These are phyloP conservation scores for Acanthochlamys bracteata DNA, from an alignment of 106 monocot genomes.

Conservation along the genomic window DNA sequence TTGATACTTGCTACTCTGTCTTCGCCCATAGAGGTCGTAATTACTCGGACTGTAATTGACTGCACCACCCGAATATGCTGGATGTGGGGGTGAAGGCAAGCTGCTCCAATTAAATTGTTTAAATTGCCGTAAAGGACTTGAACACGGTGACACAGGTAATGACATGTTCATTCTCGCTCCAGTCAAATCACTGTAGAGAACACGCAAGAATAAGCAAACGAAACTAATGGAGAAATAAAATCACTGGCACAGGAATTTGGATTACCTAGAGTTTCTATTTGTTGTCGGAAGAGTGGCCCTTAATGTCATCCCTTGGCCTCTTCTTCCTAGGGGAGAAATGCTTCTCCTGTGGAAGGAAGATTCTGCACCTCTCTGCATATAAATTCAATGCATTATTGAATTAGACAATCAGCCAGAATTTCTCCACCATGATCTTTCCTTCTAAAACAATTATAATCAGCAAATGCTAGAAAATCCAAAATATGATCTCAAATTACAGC, in stretches of 20 bases:
- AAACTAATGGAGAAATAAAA: background rate
- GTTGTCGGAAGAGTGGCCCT: conserved; percentile 15
- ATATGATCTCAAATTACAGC: too few relatives aligned
- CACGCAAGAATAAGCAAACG: background rate
- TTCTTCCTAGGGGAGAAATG: conserved; percentile 42
- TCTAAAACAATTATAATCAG: too few relatives aligned
- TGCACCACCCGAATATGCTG: conserved; percentile 29
- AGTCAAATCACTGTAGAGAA: conserved; percentile 25
- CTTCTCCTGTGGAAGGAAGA: conserved; percentile 26
- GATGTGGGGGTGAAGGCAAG: conserved; percentile 67
- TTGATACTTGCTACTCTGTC: conserved; percentile 5
- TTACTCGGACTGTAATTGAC: conserved; percentile 35
- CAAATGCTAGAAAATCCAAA: too few relatives aligned
- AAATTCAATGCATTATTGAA: background rate
- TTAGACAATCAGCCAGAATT: background rate
- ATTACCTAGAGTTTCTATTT: conserved; percentile 30
- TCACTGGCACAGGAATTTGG: background rate
- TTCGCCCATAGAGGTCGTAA: conserved; percentile 11
- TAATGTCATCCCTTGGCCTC: conserved; percentile 24
- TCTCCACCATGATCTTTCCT: too few relatives aligned
- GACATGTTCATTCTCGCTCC: conserved; percentile 56
- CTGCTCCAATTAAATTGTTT: conserved; percentile 50
- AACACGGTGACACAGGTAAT: conserved; percentile 62
- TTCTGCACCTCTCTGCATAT: conserved; percentile 21
- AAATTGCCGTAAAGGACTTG: conserved; percentile 66